Conservation (phyloP, 176 grass and related monocot species). For the Cymbopogon citratus region DNA sequence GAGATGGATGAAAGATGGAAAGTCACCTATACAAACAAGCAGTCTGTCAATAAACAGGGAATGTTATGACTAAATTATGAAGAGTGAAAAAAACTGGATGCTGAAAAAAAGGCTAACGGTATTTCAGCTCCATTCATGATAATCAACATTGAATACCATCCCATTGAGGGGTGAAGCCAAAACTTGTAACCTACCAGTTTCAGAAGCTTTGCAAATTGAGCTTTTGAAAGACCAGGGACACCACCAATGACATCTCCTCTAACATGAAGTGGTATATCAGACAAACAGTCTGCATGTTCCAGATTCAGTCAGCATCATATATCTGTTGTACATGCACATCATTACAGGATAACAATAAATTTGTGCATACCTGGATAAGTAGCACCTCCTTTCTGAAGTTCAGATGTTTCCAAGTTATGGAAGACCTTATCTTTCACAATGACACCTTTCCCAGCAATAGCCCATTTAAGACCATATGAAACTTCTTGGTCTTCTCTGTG, state of each 20-base stretch:
- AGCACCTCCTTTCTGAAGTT: conserved; percentile 68
- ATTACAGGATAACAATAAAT: background rate
- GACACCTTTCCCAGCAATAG: too few relatives aligned
- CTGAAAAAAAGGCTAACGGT: background rate
- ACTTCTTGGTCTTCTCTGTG: background rate
- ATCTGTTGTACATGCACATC: background rate
- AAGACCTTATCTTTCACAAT: conserved; percentile 63
- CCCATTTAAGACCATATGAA: too few relatives aligned
- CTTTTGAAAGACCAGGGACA: conserved; percentile 51
- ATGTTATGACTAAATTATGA: background rate
- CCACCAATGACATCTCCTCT: conserved; percentile 53
- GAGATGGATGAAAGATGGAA: conserved; percentile 79
- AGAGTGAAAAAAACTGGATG: background rate
- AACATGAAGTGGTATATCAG: conserved; percentile 65
- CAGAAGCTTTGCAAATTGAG: conserved; percentile 82
- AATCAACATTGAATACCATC: background rate
- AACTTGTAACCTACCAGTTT: conserved; percentile 49
- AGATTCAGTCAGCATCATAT: conserved; percentile 8
- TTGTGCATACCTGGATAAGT: conserved; percentile 34
- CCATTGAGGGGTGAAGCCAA: background rate
- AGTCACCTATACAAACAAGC: conserved; percentile 52
- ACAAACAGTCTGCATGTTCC: conserved; percentile 42
- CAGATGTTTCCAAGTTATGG: conserved; percentile 55
- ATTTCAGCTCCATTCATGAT: background rate
- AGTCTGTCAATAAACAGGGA: background rate